Percentiles rank a stretch among this genome's conserved stretches.
These are phyloP conservation scores for Dipteronia sinensis DNA, from an alignment of 345 rosid species.

Conservation along the genomic window DNA sequence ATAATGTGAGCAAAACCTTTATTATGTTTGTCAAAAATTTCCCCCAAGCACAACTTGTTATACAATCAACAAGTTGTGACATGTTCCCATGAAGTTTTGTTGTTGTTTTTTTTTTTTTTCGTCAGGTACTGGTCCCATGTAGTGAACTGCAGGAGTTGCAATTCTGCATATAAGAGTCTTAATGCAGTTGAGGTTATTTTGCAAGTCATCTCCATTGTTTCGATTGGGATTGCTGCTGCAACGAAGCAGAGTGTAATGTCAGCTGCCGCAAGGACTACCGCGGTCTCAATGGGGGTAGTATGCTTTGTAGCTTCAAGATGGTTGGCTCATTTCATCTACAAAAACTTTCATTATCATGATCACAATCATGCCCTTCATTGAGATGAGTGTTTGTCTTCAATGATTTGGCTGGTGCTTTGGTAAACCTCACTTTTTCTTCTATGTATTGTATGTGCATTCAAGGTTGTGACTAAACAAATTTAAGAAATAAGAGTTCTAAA, in stretches of 20 bases:
- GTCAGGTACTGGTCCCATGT: constrained; percentile 94
- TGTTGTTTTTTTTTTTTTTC: background rate
- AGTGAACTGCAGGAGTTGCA: constrained; percentile 81
- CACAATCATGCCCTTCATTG: constrained; percentile 67
- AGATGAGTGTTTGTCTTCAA: background rate
- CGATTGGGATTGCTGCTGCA: constrained; percentile 56
- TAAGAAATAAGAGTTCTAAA: too few relatives aligned
- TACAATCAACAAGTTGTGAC: background rate
- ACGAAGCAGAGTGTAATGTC: constrained; percentile 47
- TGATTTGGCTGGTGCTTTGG: too few relatives aligned
- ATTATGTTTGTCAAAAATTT: too few relatives aligned
- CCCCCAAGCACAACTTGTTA: background rate
- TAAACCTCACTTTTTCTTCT: too few relatives aligned
- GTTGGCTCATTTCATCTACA: constrained; percentile 72
- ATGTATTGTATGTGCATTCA: too few relatives aligned
- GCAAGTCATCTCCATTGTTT: constrained; percentile 53
- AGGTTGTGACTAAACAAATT: too few relatives aligned
- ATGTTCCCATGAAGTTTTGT: too few relatives aligned
- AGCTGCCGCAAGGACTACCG: constrained; percentile 36
- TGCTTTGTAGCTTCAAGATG: constrained; percentile 76
- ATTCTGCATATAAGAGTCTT: constrained; percentile 56
- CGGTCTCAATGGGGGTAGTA: constrained; percentile 46
- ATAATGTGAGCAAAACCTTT: too few relatives aligned
- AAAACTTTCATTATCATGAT: constrained; percentile 70
- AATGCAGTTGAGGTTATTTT: constrained; percentile 54